Conservation (phyloP, 2,329 filamentous ascomycete genomes). For the Capronia coronata region DNA sequence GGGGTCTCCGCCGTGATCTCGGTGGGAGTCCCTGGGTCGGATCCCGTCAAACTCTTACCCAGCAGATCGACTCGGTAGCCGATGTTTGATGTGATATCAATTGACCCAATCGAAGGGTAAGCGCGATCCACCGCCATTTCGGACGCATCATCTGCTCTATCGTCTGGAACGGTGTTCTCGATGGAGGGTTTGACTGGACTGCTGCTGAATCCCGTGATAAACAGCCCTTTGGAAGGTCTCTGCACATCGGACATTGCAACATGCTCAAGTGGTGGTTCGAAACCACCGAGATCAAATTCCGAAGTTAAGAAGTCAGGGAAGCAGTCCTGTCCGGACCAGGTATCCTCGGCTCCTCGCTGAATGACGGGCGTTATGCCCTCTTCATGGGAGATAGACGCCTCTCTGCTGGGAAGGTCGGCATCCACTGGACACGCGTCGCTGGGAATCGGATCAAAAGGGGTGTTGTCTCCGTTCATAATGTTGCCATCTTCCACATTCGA, state of each 20-base stretch:
- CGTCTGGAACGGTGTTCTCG: not conserved
- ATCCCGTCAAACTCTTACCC: not conserved
- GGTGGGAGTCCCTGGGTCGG: not conserved
- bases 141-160: not conserved
- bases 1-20: not conserved
- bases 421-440: not conserved
- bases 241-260: slow-evolving; percentile 18
- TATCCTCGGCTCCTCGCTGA: not conserved
- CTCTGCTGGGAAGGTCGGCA: not conserved
- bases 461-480: not conserved
- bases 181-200: slow-evolving; percentile 3
- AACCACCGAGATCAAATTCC: slow-evolving; percentile 11
- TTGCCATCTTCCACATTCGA: not conserved
- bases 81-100: not conserved
- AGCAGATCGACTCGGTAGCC: not conserved
- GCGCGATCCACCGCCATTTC: not conserved
- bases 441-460: not conserved
- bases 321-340: not conserved
- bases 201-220: slow-evolving; percentile 2
- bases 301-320: slow-evolving; percentile 4
- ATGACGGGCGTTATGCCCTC: not conserved
- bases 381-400: not conserved
- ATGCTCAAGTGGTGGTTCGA: slow-evolving; percentile 17
- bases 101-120: not conserved
- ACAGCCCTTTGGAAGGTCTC: slow-evolving; percentile 5